phyloP scores from a whole-genome alignment of 140 eudicot species.

The Senecio squalidus region DNA sequence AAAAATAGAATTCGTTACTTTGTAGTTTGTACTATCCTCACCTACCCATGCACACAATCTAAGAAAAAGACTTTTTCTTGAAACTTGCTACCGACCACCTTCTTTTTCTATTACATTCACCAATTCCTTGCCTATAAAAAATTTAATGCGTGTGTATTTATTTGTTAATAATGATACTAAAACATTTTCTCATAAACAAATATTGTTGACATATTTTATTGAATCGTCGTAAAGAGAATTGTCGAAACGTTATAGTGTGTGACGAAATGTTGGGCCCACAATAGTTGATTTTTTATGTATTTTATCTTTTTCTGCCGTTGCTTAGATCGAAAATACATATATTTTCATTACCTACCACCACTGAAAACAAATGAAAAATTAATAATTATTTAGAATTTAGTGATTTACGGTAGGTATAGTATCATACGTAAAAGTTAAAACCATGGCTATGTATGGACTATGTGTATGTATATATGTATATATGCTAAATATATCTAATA shows the following conservation, averaged over 20 bases:
- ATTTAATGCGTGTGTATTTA: neutral
- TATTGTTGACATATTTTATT: no score
- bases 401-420: neutral
- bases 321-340: neutral
- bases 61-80: neutral
- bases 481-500: no score
- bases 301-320: slow-evolving; percentile 8
- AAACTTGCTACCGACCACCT: neutral
- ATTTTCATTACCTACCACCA: slow-evolving; percentile 17
- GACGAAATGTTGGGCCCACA: slow-evolving; percentile 9
- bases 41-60: slow-evolving; percentile 20
- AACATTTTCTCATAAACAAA: neutral
- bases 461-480: slow-evolving; percentile 25
- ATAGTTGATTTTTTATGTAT: no score
- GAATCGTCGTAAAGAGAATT: no score
- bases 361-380: neutral
- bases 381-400: no score
- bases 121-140: neutral
- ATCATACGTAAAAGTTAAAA: no score
- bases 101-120: neutral
- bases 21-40: slow-evolving; percentile 13
- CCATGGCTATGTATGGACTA: neutral
- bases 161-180: neutral
- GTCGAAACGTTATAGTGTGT: neutral
- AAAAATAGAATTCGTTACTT: neutral